Evolutionary conservation across 179 eudicot species (phyloP).

Genomic region (Patellifolia procumbens): DNA sequence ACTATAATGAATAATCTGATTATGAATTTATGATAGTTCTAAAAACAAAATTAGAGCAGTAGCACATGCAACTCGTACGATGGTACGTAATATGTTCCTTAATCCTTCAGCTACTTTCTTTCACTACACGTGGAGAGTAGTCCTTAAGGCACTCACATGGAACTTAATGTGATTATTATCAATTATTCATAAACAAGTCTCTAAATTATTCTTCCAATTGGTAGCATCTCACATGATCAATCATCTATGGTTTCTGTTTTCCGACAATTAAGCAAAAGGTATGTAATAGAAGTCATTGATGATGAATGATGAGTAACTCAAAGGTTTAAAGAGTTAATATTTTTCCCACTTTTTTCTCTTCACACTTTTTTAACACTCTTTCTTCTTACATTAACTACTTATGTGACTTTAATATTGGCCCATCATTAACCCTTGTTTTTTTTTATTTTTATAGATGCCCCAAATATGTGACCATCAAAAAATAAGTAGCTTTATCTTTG

Average conservation of each 20-base stretch:
- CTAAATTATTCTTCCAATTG: not conserved
- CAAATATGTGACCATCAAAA: too few relatives aligned
- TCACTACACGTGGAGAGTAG: too few relatives aligned
- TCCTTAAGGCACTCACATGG: constrained; percentile 5
- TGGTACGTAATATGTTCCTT: too few relatives aligned
- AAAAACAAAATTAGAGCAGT: not conserved
- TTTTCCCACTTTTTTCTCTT: too few relatives aligned
- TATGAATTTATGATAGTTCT: not conserved
- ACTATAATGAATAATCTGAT: not conserved
- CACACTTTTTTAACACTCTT: too few relatives aligned
- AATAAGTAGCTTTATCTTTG: too few relatives aligned
- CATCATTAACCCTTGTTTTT: too few relatives aligned
- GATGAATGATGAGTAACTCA: not conserved
- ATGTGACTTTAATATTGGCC: too few relatives aligned
- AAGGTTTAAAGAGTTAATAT: too few relatives aligned
- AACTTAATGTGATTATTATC: not conserved
- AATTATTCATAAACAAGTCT: not conserved
- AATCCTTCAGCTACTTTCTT: not conserved
- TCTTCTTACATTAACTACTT: too few relatives aligned
- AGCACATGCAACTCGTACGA: constrained; percentile 6
- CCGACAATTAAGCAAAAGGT: not conserved
- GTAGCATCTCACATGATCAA: not conserved
- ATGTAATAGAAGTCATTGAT: not conserved
- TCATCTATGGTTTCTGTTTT: not conserved
- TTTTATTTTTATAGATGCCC: too few relatives aligned